phyloP scores from a whole-genome alignment of 2,329 filamentous ascomycete genomes.

The Diaporthe vaccinii region DNA sequence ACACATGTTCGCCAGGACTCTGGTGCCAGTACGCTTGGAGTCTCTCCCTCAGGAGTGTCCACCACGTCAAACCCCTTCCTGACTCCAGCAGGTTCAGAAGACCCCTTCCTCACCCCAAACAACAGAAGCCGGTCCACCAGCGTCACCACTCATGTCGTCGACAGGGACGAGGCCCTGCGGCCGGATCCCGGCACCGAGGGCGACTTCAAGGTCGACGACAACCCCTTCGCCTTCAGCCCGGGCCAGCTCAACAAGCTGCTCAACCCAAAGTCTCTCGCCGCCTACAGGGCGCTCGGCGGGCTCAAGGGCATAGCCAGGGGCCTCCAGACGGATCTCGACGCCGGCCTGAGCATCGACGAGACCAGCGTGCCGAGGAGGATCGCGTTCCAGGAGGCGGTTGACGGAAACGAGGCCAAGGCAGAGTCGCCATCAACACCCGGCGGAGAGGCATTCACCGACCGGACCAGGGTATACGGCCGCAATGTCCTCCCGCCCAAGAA shows the following conservation, averaged over 20 bases:
- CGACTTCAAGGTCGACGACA: constrained; percentile 75
- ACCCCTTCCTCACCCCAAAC: constrained; percentile 37
- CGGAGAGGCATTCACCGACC: constrained; percentile 57
- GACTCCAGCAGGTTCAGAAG: constrained; percentile 35
- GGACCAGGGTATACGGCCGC: constrained; percentile 70
- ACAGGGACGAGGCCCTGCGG: constrained; percentile 66
- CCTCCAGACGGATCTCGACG: constrained; percentile 71
- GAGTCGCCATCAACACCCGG: constrained; percentile 40
- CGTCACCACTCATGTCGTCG: constrained; percentile 27
- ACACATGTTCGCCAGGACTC: constrained; percentile 37
- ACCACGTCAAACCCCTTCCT: constrained; percentile 39
- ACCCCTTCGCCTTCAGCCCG: constrained; percentile 78
- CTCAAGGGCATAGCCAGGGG: constrained; percentile 80
- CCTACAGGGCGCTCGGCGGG: constrained; percentile 81
- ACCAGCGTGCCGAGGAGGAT: constrained; percentile 47
- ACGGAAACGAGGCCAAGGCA: constrained; percentile 15
- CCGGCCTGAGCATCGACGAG: constrained; percentile 79
- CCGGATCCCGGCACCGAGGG: constrained; percentile 78
- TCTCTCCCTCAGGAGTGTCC: constrained; percentile 36
- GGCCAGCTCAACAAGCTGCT: constrained; percentile 82
- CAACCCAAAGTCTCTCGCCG: constrained; percentile 81
- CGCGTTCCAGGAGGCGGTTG: constrained; percentile 49
- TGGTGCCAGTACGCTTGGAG: constrained; percentile 32
- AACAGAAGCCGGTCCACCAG: constrained; percentile 31
- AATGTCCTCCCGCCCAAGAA: constrained; percentile 73